Evolutionary conservation across 2,329 filamentous ascomycete species (phyloP).

Genomic region (Sordariomycetes sp.): DNA sequence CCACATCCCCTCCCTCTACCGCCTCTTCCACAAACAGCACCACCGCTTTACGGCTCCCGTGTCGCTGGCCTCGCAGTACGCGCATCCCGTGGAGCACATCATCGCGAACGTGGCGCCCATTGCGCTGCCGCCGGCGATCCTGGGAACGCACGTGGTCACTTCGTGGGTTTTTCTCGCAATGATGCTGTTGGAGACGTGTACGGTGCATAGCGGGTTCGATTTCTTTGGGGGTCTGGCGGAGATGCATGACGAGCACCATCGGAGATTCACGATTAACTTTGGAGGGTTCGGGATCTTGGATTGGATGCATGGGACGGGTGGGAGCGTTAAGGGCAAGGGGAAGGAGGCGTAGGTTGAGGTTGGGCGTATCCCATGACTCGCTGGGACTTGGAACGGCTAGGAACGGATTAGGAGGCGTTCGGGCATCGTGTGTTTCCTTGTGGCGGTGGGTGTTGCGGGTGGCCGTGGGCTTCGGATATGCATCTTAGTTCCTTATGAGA

Average conservation of each 20-base stretch:
- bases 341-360: not conserved
- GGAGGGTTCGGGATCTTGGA: slow-evolving; percentile 38
- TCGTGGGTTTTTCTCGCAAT: slow-evolving; percentile 34
- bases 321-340: slow-evolving; percentile 7
- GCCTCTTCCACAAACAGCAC: slow-evolving; percentile 38
- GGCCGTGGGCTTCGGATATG: not conserved
- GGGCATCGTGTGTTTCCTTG: not conserved
- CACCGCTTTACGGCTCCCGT: slow-evolving; percentile 43
- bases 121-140: slow-evolving; percentile 29
- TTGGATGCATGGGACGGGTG: slow-evolving; percentile 37
- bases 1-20: slow-evolving; percentile 33
- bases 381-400: not conserved
- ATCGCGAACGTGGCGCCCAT: slow-evolving; percentile 39
- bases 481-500: not conserved
- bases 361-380: not conserved
- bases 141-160: slow-evolving; percentile 35
- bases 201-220: slow-evolving; percentile 44
- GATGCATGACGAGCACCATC: slow-evolving; percentile 43
- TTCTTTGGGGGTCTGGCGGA: slow-evolving; percentile 31
- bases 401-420: not conserved
- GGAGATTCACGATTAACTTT: slow-evolving; percentile 40
- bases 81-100: slow-evolving; percentile 42
- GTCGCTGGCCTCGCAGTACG: slow-evolving; percentile 40
- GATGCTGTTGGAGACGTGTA: slow-evolving; percentile 35
- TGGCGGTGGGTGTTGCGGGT: not conserved